Base-by-base conservation (phyloP, 2,329 filamentous ascomycete species). In the Ceratocystis colombiana region DNA sequence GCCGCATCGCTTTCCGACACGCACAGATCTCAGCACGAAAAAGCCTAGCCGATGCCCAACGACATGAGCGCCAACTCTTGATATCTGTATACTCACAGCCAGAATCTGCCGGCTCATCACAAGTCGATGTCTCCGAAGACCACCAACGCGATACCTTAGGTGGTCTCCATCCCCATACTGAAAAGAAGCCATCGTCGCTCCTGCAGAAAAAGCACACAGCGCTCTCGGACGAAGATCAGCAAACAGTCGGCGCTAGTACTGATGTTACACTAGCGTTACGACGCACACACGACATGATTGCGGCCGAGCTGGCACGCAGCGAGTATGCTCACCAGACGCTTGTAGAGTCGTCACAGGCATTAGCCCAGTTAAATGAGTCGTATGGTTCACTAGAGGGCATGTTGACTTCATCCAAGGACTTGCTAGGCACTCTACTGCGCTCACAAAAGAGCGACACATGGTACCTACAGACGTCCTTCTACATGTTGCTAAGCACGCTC, bases 371-470 rank as follows among this genome's bases (percentile, higher is more conserved):
- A 0, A 85, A 88, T 3, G 88, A 95, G 71, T 88, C 84, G 46
- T 99, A 99, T 76, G 85, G 81, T 22, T 85, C 85, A 62, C 83
- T 97, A 4, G 90, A 93, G 71, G 83, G 84, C 12, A 82, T 96
- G 73, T 80, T 99, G 46, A 80, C 83, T 2, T 88, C 84, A 66
- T 92, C 89, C 59, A 83, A 84, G 70, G 86, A 86, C 66, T 79
- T 99, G 20, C 83, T 96, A 6, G 84, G 85, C 5, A 90, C 89
- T 20, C 79, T 99, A 59, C 78, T 97, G 61, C 84, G 85, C 68
- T 94, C 89, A 69, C 90, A 95, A 73, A 99, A 99, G 80, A 94
- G 88, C 70, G 94, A 99, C 74, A 96, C 92, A 1, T 99, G 94
- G 94, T 99, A 99, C 74, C 82, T 99, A 44, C 88, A 94, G 76